phyloP scores from a whole-genome alignment of 495 filamentous ascomycete species.

The Penicillium coprophilum region DNA sequence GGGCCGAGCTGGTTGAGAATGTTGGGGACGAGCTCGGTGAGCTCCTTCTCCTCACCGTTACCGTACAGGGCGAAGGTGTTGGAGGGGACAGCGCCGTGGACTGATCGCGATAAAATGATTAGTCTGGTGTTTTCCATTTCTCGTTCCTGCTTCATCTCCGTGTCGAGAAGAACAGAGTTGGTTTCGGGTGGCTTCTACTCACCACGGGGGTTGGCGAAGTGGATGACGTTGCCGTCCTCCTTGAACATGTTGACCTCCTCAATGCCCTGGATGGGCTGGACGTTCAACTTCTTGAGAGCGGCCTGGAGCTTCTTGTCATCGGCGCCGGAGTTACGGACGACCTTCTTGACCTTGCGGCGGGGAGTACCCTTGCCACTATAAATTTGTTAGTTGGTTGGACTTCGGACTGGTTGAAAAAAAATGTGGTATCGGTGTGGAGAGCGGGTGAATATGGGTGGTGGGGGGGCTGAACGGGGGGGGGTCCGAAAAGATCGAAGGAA shows the following conservation, averaged over 20 bases:
- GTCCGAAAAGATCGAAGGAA: conserved; percentile 3
- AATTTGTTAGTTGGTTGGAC: conserved; percentile 16
- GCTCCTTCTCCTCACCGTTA: conserved; percentile 97
- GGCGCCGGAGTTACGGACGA: conserved; percentile 81
- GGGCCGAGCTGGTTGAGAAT: conserved; percentile 99
- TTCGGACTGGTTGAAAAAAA: not conserved
- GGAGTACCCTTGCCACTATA: conserved; percentile 95
- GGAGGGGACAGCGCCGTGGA: conserved; percentile 91
- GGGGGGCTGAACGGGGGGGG: not conserved
- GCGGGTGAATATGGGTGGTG: conserved; percentile 7
- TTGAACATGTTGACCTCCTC: conserved; percentile 99
- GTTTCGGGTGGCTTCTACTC: conserved; percentile 28
- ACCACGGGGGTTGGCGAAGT: conserved; percentile 98
- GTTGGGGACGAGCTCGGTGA: conserved; percentile 97
- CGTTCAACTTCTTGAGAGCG: conserved; percentile 91
- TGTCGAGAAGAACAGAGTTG: not conserved
- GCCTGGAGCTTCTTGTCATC: conserved; percentile 99
- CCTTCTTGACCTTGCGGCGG: conserved; percentile 96
- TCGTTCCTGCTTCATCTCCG: not conserved
- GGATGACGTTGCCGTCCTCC: conserved; percentile 98
- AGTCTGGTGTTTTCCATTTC: conserved; percentile 1
- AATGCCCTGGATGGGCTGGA: conserved; percentile 96
- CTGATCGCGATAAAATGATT: conserved; percentile 42
- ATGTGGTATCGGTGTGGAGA: not conserved
- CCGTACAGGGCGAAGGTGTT: conserved; percentile 99